These are phyloP conservation scores for Rhizophagus sp. DNA, from an alignment of 192 early-diverging fungal species.

Conservation along the genomic window DNA sequence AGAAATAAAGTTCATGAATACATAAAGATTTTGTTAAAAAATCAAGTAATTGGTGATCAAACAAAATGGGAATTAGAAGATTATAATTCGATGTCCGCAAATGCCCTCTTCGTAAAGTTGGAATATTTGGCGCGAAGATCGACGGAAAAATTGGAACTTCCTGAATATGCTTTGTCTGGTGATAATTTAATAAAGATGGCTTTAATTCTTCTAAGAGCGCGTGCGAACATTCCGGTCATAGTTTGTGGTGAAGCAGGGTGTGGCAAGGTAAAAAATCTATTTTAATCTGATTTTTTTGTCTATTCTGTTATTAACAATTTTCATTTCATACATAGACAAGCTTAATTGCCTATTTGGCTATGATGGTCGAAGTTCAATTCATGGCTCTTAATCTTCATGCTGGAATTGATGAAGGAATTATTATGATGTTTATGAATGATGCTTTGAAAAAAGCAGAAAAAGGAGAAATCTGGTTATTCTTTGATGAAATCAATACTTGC, in stretches of 20 bases:
- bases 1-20: not conserved
- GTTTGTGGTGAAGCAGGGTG: not conserved
- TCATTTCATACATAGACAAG: not conserved
- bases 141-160: not conserved
- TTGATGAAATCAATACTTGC: not conserved
- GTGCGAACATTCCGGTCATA: constrained; percentile 2
- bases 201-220: not conserved
- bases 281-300: too few relatives aligned
- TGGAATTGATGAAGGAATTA: not conserved
- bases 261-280: not conserved
- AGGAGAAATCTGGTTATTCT: not conserved
- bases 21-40: not conserved
- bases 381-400: not conserved
- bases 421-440: not conserved
- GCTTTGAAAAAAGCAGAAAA: not conserved
- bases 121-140: constrained; percentile 16
- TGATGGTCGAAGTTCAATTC: not conserved
- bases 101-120: not conserved
- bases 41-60: not conserved
- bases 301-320: not conserved
- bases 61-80: not conserved
- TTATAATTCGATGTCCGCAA: constrained; percentile 5
- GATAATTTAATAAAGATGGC: constrained; percentile 29
- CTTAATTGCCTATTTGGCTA: not conserved
- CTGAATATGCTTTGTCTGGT: not conserved